These are phyloP conservation scores for Serendipita sp. DNA, from an alignment of 768 basidiomycete genomes.

Conservation along the genomic window DNA sequence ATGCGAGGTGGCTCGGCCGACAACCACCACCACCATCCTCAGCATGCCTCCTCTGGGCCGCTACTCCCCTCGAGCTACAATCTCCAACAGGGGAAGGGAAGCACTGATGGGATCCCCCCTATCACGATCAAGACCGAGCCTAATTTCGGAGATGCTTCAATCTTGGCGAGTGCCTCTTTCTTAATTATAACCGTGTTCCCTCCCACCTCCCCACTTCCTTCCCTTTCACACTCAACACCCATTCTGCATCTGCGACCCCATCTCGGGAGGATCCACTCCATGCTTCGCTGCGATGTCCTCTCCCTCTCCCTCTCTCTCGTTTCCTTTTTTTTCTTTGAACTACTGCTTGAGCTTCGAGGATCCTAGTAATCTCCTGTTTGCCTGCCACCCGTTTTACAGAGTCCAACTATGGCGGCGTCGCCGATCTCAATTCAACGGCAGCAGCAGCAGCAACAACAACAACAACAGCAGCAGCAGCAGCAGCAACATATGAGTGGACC, in stretches of 20 bases:
- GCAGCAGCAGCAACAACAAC: neutral
- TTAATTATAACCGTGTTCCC: neutral
- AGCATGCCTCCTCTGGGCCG: neutral
- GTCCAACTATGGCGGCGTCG: conserved; percentile 3
- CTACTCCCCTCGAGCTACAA: neutral
- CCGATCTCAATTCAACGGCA: neutral
- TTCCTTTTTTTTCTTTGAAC: neutral
- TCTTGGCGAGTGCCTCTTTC: conserved; percentile 7
- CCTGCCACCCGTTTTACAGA: conserved; percentile 7
- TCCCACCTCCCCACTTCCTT: no score
- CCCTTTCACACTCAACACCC: no score
- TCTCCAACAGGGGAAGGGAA: neutral
- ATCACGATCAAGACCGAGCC: neutral
- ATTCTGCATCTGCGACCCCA: no score
- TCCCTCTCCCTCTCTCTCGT: neutral
- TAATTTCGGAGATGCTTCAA: conserved; percentile 1
- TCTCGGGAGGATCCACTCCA: no score
- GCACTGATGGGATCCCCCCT: neutral
- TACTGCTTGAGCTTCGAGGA: conserved; percentile 3
- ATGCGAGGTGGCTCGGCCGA: neutral
- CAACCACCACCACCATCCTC: neutral
- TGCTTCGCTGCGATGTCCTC: neutral
- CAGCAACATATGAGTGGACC: neutral
- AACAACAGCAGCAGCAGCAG: neutral
- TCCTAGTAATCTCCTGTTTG: conserved; percentile 6